Conservation (phyloP, 139 green algal genomes). For the Pleodorina starrii region DNA sequence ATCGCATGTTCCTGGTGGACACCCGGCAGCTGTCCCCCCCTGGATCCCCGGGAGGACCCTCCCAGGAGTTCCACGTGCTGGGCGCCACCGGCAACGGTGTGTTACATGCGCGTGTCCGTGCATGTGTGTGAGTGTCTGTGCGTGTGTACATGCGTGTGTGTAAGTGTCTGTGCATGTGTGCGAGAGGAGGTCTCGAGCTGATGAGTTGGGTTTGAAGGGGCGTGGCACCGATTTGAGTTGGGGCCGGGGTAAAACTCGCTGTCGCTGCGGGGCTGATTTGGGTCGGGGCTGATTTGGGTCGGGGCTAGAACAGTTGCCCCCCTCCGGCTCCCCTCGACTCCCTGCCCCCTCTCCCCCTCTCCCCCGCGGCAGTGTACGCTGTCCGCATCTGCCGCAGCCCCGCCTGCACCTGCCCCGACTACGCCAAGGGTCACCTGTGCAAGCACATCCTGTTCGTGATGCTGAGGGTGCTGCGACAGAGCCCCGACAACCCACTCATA, state of each 20-base stretch:
- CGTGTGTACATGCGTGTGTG: too few species aligned
- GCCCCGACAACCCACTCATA: constrained; percentile 66
- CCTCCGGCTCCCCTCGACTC: neutral
- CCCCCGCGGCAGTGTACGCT: constrained; percentile 67
- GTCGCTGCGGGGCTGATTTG: too few species aligned
- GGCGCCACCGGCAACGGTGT: constrained; percentile 72
- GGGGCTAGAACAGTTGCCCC: too few species aligned
- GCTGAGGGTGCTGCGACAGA: constrained; percentile 74
- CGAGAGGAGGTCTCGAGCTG: too few species aligned
- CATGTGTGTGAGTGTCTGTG: too few species aligned
- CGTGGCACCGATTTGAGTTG: too few species aligned
- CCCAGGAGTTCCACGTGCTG: constrained; percentile 73
- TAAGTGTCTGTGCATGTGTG: too few species aligned
- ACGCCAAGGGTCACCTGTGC: constrained; percentile 75
- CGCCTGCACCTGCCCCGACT: constrained; percentile 78
- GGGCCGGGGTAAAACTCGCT: too few species aligned
- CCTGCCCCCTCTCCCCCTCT: neutral
- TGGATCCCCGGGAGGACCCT: constrained; percentile 49
- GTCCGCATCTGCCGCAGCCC: constrained; percentile 67
- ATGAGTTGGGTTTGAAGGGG: too few species aligned
- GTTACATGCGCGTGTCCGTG: too few species aligned
- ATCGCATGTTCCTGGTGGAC: constrained; percentile 75
- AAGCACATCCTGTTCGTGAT: constrained; percentile 86
- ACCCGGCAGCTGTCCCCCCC: constrained; percentile 51
- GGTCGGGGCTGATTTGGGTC: too few species aligned